phyloP scores from a whole-genome alignment of 2,329 filamentous ascomycete genomes.

The Sarocladium oryzae region DNA sequence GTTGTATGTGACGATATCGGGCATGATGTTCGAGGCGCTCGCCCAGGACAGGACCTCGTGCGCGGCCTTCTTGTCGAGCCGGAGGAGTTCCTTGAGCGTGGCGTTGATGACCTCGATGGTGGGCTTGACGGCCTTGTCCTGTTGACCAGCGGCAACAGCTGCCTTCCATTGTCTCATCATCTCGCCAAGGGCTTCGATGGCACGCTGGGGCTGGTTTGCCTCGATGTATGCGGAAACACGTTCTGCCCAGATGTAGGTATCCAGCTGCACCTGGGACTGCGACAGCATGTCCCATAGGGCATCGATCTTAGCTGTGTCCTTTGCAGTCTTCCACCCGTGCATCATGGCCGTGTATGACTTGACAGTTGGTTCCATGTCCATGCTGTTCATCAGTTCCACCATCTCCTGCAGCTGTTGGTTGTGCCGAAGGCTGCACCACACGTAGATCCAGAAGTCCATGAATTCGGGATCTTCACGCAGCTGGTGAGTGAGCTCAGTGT shows the following conservation, averaged over 20 bases:
- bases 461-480: slow-evolving; percentile 28
- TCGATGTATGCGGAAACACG: slow-evolving; percentile 61
- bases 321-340: slow-evolving; percentile 55
- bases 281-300: slow-evolving; percentile 62
- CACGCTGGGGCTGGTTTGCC: slow-evolving; percentile 44
- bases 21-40: slow-evolving; percentile 44
- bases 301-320: slow-evolving; percentile 54
- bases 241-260: slow-evolving; percentile 62
- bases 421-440: slow-evolving; percentile 30
- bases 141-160: slow-evolving; percentile 23
- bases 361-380: slow-evolving; percentile 51
- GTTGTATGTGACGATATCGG: slow-evolving; percentile 59
- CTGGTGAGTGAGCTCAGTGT: slow-evolving; percentile 18
- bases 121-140: slow-evolving; percentile 45
- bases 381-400: slow-evolving; percentile 35
- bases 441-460: slow-evolving; percentile 33
- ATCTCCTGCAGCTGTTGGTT: slow-evolving; percentile 25
- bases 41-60: slow-evolving; percentile 54
- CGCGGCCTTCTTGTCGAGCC: slow-evolving; percentile 41
- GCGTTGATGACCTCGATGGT: slow-evolving; percentile 63
- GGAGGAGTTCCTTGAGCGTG: slow-evolving; percentile 57
- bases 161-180: slow-evolving; percentile 56
- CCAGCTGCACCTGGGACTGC: slow-evolving; percentile 50
- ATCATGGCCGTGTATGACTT: slow-evolving; percentile 70
- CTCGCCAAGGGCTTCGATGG: slow-evolving; percentile 57